phyloP scores from a whole-genome alignment of 2,329 filamentous ascomycete species.

The Intubia oerlemansii region DNA sequence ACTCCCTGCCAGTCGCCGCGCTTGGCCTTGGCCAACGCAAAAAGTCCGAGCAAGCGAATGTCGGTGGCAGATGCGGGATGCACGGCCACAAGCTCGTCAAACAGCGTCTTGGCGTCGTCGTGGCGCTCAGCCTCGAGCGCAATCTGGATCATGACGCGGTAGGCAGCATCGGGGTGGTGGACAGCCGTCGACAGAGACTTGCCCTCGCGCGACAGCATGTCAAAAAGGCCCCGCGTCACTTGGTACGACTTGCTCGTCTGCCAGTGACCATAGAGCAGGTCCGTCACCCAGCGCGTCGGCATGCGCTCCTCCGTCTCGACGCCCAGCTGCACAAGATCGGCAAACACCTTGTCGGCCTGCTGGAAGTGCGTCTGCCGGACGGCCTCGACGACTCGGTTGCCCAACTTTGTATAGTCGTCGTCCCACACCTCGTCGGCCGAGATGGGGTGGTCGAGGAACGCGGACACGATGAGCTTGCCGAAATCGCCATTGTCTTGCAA shows the following conservation, averaged over 20 bases:
- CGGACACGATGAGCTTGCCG: conserved; percentile 13
- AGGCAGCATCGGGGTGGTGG: conserved; percentile 13
- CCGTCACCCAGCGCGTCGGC: conserved; percentile 16
- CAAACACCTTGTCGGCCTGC: conserved; percentile 12
- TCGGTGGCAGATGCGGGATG: conserved; percentile 12
- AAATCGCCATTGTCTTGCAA: conserved; percentile 7
- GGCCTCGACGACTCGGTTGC: conserved; percentile 14
- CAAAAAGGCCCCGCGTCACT: conserved; percentile 11
- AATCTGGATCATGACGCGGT: conserved; percentile 19
- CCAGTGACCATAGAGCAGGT: conserved; percentile 17
- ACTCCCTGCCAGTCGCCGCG: conserved; percentile 20
- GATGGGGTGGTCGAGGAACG: conserved; percentile 14
- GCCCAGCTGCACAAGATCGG: conserved; percentile 10
- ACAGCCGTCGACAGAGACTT: conserved; percentile 10
- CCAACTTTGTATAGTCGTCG: conserved; percentile 10
- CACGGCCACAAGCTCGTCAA: conserved; percentile 10
- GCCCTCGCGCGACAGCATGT: conserved; percentile 3
- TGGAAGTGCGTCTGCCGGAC: conserved; percentile 12
- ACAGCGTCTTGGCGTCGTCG: conserved; percentile 13
- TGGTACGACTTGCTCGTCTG: conserved; percentile 10
- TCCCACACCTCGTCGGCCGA: conserved; percentile 4
- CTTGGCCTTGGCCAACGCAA: conserved; percentile 17
- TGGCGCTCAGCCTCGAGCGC: conserved; percentile 15
- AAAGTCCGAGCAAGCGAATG: conserved; percentile 15
- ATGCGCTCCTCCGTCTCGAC: conserved; percentile 6